phyloP scores from a whole-genome alignment of 495 filamentous ascomycete species.

The Neurospora discreta region DNA sequence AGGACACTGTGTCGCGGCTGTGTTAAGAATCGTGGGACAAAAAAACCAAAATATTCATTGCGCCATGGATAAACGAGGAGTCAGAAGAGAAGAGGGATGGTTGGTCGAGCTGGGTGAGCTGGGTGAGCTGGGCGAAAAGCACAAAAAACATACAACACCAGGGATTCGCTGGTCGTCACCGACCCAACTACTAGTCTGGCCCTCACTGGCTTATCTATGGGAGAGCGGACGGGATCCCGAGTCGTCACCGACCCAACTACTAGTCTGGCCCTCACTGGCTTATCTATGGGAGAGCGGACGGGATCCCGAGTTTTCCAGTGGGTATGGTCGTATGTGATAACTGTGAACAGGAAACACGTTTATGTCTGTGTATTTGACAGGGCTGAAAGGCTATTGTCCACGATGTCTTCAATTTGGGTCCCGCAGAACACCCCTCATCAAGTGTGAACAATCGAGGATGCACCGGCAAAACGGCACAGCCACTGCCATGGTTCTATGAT shows the following conservation, averaged over 20 bases:
- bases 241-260: slow-evolving; percentile 41
- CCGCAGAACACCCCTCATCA: background rate
- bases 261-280: slow-evolving; percentile 23
- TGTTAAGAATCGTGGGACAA: background rate
- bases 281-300: slow-evolving; percentile 40
- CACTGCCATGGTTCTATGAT: background rate
- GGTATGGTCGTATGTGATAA: background rate
- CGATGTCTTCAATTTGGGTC: background rate
- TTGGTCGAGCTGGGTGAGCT: background rate
- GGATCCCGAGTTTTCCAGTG: slow-evolving; percentile 34
- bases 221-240: slow-evolving; percentile 45
- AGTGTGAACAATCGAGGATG: background rate
- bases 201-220: slow-evolving; percentile 4
- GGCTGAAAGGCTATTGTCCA: background rate
- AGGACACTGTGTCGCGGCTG: background rate
- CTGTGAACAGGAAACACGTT: background rate
- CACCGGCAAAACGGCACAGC: background rate
- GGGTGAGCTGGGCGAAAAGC: background rate
- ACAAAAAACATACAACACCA: slow-evolving; percentile 24
- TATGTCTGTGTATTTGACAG: background rate
- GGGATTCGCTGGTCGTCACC: slow-evolving; percentile 19
- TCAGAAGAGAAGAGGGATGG: background rate
- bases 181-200: slow-evolving; percentile 22
- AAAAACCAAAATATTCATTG: background rate
- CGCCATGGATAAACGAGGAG: background rate